These are phyloP conservation scores for Stagonosporopsis cucurbitacearum DNA, from an alignment of 2,329 filamentous ascomycete species.

Conservation along the genomic window DNA sequence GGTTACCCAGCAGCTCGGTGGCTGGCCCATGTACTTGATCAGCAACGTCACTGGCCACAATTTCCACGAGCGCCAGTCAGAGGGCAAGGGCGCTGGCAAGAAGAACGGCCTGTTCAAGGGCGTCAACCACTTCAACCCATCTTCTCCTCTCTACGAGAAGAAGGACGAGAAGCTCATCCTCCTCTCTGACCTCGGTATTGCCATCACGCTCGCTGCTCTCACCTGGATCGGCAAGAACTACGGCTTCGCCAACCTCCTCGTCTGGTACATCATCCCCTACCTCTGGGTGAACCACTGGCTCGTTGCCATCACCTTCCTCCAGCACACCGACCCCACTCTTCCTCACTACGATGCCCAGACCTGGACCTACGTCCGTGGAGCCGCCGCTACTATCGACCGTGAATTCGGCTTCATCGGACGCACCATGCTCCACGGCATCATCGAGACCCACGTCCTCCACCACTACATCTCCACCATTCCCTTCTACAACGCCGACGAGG, in stretches of 20 bases:
- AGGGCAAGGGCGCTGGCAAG: conserved; percentile 95
- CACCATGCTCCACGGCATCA: conserved; percentile 89
- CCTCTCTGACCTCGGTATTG: conserved; percentile 80
- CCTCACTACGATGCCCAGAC: conserved; percentile 86
- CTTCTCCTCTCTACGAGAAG: conserved; percentile 87
- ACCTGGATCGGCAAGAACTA: conserved; percentile 75
- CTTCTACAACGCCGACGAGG: conserved; percentile 96
- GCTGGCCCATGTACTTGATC: conserved; percentile 91
- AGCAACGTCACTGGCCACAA: conserved; percentile 97
- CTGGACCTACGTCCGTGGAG: conserved; percentile 94
- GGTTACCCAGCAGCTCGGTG: conserved; percentile 83
- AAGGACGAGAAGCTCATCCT: conserved; percentile 88
- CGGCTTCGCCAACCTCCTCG: conserved; percentile 83
- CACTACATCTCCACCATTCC: conserved; percentile 97
- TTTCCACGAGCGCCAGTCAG: conserved; percentile 85
- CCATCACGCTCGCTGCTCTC: conserved; percentile 67
- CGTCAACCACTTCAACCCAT: conserved; percentile 94
- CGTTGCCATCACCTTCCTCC: conserved; percentile 95
- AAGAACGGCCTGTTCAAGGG: conserved; percentile 77
- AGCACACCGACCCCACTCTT: conserved; percentile 93
- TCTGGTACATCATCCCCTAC: conserved; percentile 96
- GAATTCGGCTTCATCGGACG: conserved; percentile 97
- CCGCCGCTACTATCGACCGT: conserved; percentile 93
- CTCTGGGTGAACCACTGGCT: conserved; percentile 99
- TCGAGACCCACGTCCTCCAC: conserved; percentile 97